Percentiles rank a stretch among this genome's conserved stretches.
These are phyloP conservation scores for Phlebiopsis gigantea DNA, from an alignment of 768 basidiomycete species.

Conservation along the genomic window DNA sequence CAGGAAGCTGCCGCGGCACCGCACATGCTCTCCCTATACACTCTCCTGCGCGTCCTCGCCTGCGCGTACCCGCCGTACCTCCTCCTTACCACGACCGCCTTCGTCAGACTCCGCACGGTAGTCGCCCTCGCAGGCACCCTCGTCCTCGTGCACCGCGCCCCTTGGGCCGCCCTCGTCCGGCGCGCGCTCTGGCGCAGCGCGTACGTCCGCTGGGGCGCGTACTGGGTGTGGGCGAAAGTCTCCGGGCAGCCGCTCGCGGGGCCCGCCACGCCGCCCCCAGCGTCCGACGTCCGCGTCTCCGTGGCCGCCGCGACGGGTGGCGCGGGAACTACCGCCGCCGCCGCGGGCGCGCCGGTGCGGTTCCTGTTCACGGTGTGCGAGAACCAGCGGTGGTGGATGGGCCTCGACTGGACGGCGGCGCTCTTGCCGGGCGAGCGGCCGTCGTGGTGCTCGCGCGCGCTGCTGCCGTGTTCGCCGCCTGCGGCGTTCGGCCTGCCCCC, in stretches of 20 bases:
- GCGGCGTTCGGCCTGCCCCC: slow-evolving; percentile 64
- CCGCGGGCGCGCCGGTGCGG: slow-evolving; percentile 27
- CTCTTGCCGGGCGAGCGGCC: slow-evolving; percentile 87
- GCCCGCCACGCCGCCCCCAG: slow-evolving; percentile 19
- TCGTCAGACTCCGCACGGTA: slow-evolving; percentile 58
- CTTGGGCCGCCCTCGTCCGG: slow-evolving; percentile 56
- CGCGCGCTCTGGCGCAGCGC: slow-evolving; percentile 58
- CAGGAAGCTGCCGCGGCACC: slow-evolving; percentile 11
- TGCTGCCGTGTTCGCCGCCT: slow-evolving; percentile 63
- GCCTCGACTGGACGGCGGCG: slow-evolving; percentile 92
- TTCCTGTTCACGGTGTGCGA: slow-evolving; percentile 91
- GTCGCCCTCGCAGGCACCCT: slow-evolving; percentile 55
- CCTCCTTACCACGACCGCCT: slow-evolving; percentile 48
- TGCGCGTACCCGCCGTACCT: slow-evolving; percentile 57
- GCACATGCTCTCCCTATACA: slow-evolving; percentile 24
- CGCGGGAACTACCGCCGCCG: slow-evolving; percentile 13
- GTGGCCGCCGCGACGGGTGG: slow-evolving; percentile 1
- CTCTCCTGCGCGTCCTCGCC: slow-evolving; percentile 51
- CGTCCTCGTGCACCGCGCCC: slow-evolving; percentile 58
- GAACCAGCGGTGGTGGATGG: slow-evolving; percentile 98
- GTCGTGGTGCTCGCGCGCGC: slow-evolving; percentile 67
- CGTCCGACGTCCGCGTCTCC: slow-evolving; percentile 27
- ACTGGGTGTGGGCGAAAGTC: slow-evolving; percentile 45
- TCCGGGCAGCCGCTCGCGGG: slow-evolving; percentile 49
- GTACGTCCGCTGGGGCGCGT: slow-evolving; percentile 60